Evolutionary conservation across 495 filamentous ascomycete species (phyloP).

Genomic region (Penicillium flavigenum): DNA sequence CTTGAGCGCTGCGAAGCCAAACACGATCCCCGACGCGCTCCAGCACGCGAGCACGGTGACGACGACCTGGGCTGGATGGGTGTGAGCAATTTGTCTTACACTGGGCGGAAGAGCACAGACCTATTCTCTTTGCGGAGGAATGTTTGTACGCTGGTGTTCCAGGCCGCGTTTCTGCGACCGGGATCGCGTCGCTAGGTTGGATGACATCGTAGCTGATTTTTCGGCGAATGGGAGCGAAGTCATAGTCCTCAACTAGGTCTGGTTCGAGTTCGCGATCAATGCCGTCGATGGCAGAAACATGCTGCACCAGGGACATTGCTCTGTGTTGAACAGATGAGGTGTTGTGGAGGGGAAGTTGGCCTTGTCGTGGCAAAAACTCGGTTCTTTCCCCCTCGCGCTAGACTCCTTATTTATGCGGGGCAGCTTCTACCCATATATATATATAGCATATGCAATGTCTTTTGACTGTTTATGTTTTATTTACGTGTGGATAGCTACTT

Average conservation of each 20-base stretch:
- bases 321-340: slow-evolving; percentile 21
- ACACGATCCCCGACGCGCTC: slow-evolving; percentile 66
- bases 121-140: slow-evolving; percentile 48
- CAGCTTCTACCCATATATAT: not conserved
- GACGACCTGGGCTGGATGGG: slow-evolving; percentile 53
- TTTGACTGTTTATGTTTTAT: not conserved
- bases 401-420: not conserved
- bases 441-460: not conserved
- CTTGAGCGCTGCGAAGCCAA: slow-evolving; percentile 74
- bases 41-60: slow-evolving; percentile 62
- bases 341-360: not conserved
- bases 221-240: slow-evolving; percentile 19
- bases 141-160: slow-evolving; percentile 52
- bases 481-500: not conserved
- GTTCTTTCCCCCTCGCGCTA: not conserved
- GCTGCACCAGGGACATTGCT: slow-evolving; percentile 45
- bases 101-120: slow-evolving; percentile 27
- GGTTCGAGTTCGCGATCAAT: slow-evolving; percentile 37
- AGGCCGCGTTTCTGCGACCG: slow-evolving; percentile 25
- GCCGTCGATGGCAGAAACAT: slow-evolving; percentile 42
- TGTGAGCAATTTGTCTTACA: slow-evolving; percentile 8
- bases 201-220: slow-evolving; percentile 38
- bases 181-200: slow-evolving; percentile 13
- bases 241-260: slow-evolving; percentile 17
- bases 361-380: not conserved